These are phyloP conservation scores for Hemileia vastatrix DNA, from an alignment of 1,284 basidiomycete genomes.

Conservation along the genomic window DNA sequence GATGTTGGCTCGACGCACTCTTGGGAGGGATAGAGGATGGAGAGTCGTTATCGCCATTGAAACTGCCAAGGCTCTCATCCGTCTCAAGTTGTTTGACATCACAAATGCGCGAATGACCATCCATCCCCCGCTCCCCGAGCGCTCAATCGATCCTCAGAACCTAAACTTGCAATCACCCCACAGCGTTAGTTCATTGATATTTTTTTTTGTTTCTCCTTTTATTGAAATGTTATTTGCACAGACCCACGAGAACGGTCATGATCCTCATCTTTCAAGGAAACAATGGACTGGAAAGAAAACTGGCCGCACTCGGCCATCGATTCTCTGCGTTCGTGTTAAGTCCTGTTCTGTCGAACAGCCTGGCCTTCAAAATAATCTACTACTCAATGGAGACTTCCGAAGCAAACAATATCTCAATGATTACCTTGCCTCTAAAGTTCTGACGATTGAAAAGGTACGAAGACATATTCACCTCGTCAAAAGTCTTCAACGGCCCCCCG, in stretches of 20 bases:
- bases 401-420: constrained; percentile 24
- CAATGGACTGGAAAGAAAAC: constrained; percentile 16
- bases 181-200: background rate
- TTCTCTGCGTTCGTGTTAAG: constrained; percentile 2
- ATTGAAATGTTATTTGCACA: too few relatives aligned
- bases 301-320: constrained; percentile 11
- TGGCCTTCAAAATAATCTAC: too few relatives aligned
- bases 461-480: constrained; percentile 36
- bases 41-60: constrained; percentile 46
- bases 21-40: constrained; percentile 38
- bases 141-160: constrained; percentile 34
- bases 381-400: constrained; percentile 6
- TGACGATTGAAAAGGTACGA: constrained; percentile 36
- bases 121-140: constrained; percentile 40
- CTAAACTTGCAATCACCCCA: constrained; percentile 3
- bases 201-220: too few relatives aligned
- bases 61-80: constrained; percentile 43
- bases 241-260: too few relatives aligned
- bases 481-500: constrained; percentile 24
- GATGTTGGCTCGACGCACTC: constrained; percentile 63
- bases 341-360: too few relatives aligned
- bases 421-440: constrained; percentile 33
- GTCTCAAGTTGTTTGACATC: constrained; percentile 42
- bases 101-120: constrained; percentile 41
- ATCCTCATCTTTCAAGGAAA: constrained; percentile 20